Base-by-base conservation (phyloP, 345 rosid genomes). In the Durio zibethinus region DNA sequence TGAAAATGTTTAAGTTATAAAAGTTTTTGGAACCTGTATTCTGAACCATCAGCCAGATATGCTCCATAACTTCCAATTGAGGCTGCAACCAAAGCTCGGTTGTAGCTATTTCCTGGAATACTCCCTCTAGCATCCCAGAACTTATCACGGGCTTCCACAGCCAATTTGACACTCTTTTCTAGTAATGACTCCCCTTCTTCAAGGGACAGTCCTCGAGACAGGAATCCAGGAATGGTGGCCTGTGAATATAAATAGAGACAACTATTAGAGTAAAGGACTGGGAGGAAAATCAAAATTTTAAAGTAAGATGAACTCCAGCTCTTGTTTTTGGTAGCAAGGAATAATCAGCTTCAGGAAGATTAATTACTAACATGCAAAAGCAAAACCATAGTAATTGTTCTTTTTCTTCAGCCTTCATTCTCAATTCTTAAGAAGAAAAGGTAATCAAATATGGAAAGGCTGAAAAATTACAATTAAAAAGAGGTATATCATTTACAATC, bases 1-100 rank as follows among this genome's bases (percentile, higher is more conserved):
- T 7, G 60, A 18, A 36, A 25, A 20, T 50, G 42, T 35, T 14
- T 21, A 48, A 35, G 40, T 48, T 20, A 68, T 29, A 25, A 10
- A 53, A 63, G 45, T 52, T 23, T 27, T 21, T 54, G 42, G 11
- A 38, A 93, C 98, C 95, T 94, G 86, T 94, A 94, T 75, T 93
- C 98, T 21, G 98, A 94, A 45, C 98, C 98, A 86, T 94, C 98
- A 35, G 97, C 98, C 47, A 93, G 93, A 85, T 87, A 94, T 59
- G 98, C 98, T 63, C 97, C 98, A 76, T 93, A 93, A 82, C 98
- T 93, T 35, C 98, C 98, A 69, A 94, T 84, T 8, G 98, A 94
- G 0, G 97, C 98, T 72, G 97, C 98, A 64, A 93, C 97, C 72
- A 94, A 70, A 78, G 96, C 95, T 78, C 86, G 80, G 82, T 91